These are phyloP conservation scores for Yamadazyma spencermartinsiae DNA, from an alignment of 1,139 yeast species.

Conservation along the genomic window DNA sequence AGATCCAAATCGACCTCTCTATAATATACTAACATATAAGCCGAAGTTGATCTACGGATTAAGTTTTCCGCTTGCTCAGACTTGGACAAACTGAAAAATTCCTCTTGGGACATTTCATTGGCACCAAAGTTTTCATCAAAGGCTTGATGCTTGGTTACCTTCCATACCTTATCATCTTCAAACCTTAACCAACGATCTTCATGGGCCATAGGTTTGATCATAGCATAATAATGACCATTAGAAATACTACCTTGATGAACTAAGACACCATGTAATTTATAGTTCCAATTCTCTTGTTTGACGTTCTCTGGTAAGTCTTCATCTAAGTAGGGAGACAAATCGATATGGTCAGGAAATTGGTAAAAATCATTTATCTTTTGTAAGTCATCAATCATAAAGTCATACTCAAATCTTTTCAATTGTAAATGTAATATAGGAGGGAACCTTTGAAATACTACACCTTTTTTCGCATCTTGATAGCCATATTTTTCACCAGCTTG, in stretches of 20 bases:
- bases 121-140: constrained; percentile 94
- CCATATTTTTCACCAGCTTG: constrained; percentile 87
- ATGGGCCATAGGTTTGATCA: constrained; percentile 72
- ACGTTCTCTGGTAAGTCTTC: constrained; percentile 48
- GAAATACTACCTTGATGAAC: constrained; percentile 96
- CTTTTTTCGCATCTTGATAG: constrained; percentile 94
- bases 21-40: constrained; percentile 94
- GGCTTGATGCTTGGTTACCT: constrained; percentile 79
- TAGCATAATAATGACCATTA: constrained; percentile 94
- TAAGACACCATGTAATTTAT: constrained; percentile 86
- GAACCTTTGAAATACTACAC: constrained; percentile 86
- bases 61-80: constrained; percentile 63
- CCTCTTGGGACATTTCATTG: constrained; percentile 50
- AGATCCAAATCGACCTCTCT: constrained; percentile 60
- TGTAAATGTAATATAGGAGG: constrained; percentile 95
- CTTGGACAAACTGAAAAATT: constrained; percentile 51
- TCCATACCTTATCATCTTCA: constrained; percentile 94
- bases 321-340: constrained; percentile 76
- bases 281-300: constrained; percentile 64
- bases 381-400: constrained; percentile 84
- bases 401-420: constrained; percentile 91
- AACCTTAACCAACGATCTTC: constrained; percentile 82
- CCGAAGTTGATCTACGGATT: constrained; percentile 82
- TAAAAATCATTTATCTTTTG: constrained; percentile 91
- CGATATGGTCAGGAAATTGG: constrained; percentile 85